These are phyloP conservation scores for Pelargonium cotyledonis DNA, from an alignment of 441 rosid genomes.

Conservation along the genomic window DNA sequence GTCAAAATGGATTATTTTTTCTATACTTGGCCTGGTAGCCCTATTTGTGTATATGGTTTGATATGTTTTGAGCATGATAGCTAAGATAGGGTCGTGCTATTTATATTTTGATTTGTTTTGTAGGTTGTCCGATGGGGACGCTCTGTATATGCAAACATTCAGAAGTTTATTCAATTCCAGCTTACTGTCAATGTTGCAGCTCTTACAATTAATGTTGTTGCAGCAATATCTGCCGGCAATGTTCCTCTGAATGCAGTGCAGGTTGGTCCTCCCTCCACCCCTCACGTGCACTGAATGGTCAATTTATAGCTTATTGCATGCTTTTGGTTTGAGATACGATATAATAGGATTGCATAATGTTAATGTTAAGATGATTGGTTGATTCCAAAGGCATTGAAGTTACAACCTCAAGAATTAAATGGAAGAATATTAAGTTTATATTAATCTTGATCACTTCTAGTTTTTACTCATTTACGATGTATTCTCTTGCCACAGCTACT, in stretches of 20 bases:
- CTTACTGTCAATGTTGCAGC: conserved; percentile 97
- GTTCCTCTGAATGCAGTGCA: conserved; percentile 98
- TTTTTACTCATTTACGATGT: background rate
- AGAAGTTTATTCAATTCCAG: conserved; percentile 98
- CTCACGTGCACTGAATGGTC: background rate
- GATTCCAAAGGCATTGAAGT: background rate
- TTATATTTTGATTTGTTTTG: conserved; percentile 8
- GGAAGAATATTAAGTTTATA: background rate
- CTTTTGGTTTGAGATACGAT: background rate
- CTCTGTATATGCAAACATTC: conserved; percentile 96
- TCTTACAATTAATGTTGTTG: conserved; percentile 81
- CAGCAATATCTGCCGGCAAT: conserved; percentile 85
- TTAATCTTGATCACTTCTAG: background rate
- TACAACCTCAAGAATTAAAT: background rate
- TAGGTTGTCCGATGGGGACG: conserved; percentile 99
- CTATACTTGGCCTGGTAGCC: background rate
- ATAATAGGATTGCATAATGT: too few species aligned
- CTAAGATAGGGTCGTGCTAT: background rate
- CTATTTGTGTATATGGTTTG: background rate
- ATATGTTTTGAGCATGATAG: background rate
- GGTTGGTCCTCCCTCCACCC: conserved; percentile 33
- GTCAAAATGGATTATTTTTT: background rate
- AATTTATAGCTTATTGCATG: background rate
- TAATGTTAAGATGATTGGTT: background rate
- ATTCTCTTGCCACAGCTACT: conserved; percentile 57